These are phyloP conservation scores for Fonsecaea pedrosoi DNA, from an alignment of 2,329 filamentous ascomycete genomes.

Conservation along the genomic window DNA sequence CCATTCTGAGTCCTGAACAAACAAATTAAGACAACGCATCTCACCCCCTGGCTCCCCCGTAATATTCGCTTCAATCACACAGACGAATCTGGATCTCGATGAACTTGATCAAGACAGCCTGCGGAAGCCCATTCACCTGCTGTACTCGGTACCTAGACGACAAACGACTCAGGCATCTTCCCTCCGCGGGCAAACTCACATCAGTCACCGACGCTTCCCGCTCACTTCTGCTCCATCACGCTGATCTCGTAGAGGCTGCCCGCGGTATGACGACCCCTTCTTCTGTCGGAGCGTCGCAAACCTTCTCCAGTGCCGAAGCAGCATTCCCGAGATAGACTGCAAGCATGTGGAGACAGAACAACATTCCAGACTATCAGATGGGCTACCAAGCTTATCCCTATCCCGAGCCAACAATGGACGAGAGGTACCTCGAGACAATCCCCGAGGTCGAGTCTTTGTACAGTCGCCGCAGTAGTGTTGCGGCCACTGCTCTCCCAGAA, in stretches of 20 bases:
- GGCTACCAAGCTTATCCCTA: conserved; percentile 33
- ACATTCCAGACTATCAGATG: conserved; percentile 32
- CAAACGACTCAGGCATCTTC: not conserved
- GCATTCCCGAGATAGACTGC: conserved; percentile 17
- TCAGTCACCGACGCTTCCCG: conserved; percentile 11
- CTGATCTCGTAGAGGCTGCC: not conserved
- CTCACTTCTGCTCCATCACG: not conserved
- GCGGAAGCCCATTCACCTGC: not conserved
- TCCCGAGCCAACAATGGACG: conserved; percentile 44
- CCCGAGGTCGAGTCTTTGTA: conserved; percentile 46
- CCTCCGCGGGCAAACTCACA: not conserved
- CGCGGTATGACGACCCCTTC: conserved; percentile 25
- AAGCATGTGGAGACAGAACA: conserved; percentile 34
- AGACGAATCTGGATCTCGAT: not conserved
- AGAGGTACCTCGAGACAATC: conserved; percentile 51
- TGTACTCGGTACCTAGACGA: not conserved
- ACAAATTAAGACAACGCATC: conserved; percentile 23
- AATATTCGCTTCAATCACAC: conserved; percentile 11
- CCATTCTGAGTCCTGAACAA: conserved; percentile 30
- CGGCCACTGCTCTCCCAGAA: conserved; percentile 45
- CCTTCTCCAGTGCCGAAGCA: conserved; percentile 7
- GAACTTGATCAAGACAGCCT: not conserved
- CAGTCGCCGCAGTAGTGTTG: conserved; percentile 39
- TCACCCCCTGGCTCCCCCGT: conserved; percentile 15
- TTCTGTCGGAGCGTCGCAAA: conserved; percentile 15